Conservation (phyloP, 148 eudicot genomes). For the Linanthus parryae region DNA sequence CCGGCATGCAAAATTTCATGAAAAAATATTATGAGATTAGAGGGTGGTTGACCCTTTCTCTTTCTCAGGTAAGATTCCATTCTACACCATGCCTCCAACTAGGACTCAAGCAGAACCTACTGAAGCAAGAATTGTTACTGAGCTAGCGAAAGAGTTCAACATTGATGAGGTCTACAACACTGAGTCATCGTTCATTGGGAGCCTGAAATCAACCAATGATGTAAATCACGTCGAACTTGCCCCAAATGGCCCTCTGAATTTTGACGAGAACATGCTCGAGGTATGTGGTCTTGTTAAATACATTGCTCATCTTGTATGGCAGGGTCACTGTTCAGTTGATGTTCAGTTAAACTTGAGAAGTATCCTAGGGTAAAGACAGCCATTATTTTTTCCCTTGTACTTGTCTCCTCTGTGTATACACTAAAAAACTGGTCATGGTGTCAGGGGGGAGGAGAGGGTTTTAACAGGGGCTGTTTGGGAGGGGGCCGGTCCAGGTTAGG, state of each 20-base stretch:
- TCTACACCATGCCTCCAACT: constrained; percentile 82
- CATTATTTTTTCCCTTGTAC: no score
- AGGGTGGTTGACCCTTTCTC: no score
- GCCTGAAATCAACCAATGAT: constrained; percentile 71
- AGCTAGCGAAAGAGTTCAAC: constrained; percentile 82
- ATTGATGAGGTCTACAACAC: constrained; percentile 75
- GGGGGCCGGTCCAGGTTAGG: no score
- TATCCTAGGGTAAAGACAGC: no score
- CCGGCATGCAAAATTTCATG: neutral
- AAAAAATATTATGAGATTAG: no score
- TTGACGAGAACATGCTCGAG: constrained; percentile 79
- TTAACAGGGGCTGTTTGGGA: no score
- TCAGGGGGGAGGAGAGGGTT: no score
- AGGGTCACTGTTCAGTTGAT: no score
- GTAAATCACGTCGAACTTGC: constrained; percentile 79
- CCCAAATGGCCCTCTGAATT: constrained; percentile 55
- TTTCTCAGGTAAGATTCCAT: constrained; percentile 84
- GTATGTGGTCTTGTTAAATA: constrained; percentile 33
- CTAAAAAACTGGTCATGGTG: no score
- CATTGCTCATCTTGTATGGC: no score
- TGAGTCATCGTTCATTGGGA: constrained; percentile 82
- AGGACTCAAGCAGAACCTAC: constrained; percentile 59
- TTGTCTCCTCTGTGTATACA: no score
- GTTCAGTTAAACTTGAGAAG: no score
- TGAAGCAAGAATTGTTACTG: constrained; percentile 69